Evolutionary conservation across 768 basidiomycete genomes (phyloP), one percentile per base, ranked within the genome.

Genomic region (Phlegmacium glaucopus): DNA sequence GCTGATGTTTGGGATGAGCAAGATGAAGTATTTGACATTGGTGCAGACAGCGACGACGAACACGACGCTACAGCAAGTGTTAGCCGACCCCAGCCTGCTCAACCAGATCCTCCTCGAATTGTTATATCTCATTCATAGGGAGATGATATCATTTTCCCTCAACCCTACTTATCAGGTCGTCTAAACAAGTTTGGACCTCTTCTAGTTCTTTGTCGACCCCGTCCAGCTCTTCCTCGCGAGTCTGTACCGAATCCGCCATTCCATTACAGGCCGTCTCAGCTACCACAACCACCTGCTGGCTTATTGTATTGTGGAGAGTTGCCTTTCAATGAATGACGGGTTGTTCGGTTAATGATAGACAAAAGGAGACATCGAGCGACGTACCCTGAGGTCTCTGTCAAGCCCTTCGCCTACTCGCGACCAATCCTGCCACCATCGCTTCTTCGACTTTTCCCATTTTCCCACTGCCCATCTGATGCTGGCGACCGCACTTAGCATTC

Each of bases 1-100:
- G 72, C 73, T 12, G 74, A 87, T 61, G 80, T 85, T 37, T 90
- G 87, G 87, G 84, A 90, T 51, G 85, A 86, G 54, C 76, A 81
- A 22, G 88, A 91, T 64, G 86, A 89, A 45, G 51, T 86, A 28
- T 88, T 90, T 61, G 81, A 73, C 36, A 71, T 87, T 43, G 87
- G 82, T 4, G 78, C 75, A 9, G 79, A 81, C 49, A 81, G 80
- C 55, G 82, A 83, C 41, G 71, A 76, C 15, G 83, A 87, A 48
- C 48, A 44, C 26, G 44, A 59, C 44, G 51, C 58, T 39, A 52
- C 55, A 22, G 39, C 45, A 28, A 57, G 52, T 41, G 35, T 41
- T 28, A 40, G 42, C 22, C 28, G 42, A 16, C 40, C 41, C 32
- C 28, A 44, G 22, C 40, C 41, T 6, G 6, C 10, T 12, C 41